phyloP scores from a whole-genome alignment of 306 rosid species.

The Rosa lucieae region DNA sequence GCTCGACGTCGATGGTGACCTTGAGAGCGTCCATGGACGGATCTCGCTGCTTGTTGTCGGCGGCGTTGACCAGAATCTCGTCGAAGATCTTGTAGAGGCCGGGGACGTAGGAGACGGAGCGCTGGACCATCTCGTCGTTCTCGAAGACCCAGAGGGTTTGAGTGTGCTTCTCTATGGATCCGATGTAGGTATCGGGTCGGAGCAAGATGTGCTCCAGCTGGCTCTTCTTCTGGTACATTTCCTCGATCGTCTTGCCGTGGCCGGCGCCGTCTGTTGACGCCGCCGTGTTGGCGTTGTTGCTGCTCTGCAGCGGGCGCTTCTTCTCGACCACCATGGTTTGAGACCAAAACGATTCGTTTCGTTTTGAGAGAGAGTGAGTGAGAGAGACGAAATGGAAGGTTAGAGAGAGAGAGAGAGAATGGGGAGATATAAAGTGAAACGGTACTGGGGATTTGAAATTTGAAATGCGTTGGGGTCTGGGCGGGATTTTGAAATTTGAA shows the following conservation, averaged over 20 bases:
- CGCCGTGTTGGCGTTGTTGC: constrained; percentile 59
- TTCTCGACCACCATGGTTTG: constrained; percentile 51
- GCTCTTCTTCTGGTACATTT: constrained; percentile 84
- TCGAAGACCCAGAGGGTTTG: constrained; percentile 82
- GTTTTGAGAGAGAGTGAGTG: not conserved
- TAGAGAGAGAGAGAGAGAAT: not conserved
- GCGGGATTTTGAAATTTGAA: constrained; percentile 1
- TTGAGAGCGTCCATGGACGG: constrained; percentile 67
- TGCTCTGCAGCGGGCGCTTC: constrained; percentile 67
- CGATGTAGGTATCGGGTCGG: constrained; percentile 92
- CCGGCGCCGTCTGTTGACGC: not conserved
- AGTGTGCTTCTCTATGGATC: constrained; percentile 87
- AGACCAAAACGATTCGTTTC: not conserved
- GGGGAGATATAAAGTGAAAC: constrained; percentile 16
- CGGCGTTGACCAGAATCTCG: constrained; percentile 91
- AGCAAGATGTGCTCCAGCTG: constrained; percentile 98
- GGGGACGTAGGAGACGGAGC: constrained; percentile 70
- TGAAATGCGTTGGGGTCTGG: constrained; percentile 17
- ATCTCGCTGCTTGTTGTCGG: constrained; percentile 94
- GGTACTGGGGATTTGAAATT: constrained; percentile 38
- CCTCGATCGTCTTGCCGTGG: constrained; percentile 59
- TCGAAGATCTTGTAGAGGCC: constrained; percentile 96
- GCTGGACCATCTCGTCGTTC: constrained; percentile 63
- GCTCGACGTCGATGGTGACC: constrained; percentile 61
- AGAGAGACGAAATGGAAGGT: not conserved